A percentile compares a stretch with the other conserved stretches of the same genome.
phyloP scores from a whole-genome alignment of 352 stramenopile genomes.

The Pythium pyrilobum region DNA sequence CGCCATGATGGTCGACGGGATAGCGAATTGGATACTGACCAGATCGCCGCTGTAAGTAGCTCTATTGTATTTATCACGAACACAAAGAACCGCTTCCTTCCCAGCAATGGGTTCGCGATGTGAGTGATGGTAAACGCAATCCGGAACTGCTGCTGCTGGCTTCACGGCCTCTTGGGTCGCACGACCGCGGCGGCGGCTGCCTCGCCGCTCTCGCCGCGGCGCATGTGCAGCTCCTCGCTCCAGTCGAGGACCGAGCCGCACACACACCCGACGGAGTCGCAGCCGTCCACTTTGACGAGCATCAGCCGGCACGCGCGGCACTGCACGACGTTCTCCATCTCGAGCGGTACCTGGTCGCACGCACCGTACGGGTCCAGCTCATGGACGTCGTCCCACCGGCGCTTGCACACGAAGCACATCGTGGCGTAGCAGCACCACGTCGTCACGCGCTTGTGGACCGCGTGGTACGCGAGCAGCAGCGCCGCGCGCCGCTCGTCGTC shows the following conservation, averaged over 20 bases:
- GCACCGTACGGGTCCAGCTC: not conserved
- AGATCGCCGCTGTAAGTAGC: no score
- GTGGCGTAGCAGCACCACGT: conserved; percentile 33
- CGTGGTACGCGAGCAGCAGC: conserved; percentile 33
- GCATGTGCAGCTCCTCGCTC: conserved; percentile 19
- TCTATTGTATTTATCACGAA: no score
- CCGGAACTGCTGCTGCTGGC: no score
- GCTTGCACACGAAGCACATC: conserved; percentile 59
- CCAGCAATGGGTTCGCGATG: no score
- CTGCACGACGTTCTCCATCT: conserved; percentile 25
- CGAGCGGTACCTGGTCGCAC: conserved; percentile 20
- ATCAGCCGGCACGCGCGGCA: conserved; percentile 38
- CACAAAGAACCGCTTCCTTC: no score
- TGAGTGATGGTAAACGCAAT: no score
- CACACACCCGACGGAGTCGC: conserved; percentile 38
- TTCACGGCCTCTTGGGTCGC: no score
- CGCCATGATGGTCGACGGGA: no score
- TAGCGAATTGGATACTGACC: no score
- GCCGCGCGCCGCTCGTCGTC: conserved; percentile 37
- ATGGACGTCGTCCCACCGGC: conserved; percentile 17
- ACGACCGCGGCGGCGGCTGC: no score
- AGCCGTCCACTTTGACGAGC: conserved; percentile 49
- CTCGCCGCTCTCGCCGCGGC: no score
- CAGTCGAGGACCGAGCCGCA: conserved; percentile 44
- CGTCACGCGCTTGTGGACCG: conserved; percentile 19